Evolutionary conservation across 1,284 basidiomycete genomes (phyloP).

Genomic region (Ustanciosporium gigantosporum): DNA sequence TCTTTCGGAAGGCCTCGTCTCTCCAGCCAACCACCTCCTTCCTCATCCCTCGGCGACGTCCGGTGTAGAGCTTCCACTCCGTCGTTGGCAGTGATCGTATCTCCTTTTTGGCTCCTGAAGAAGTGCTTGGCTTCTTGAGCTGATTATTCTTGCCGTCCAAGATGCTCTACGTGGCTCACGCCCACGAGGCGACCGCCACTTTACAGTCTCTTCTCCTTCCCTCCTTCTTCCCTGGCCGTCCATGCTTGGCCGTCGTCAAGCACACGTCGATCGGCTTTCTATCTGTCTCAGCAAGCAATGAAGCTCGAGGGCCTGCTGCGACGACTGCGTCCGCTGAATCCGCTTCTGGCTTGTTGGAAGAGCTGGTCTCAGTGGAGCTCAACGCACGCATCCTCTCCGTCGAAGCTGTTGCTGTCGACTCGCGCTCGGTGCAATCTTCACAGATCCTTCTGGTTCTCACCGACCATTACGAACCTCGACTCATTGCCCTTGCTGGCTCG

Average conservation of each 20-base stretch:
- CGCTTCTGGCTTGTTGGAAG: slow-evolving; percentile 9
- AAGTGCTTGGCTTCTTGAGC: too few relatives aligned
- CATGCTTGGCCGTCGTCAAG: slow-evolving; percentile 32
- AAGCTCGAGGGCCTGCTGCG: background rate
- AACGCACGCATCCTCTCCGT: slow-evolving; percentile 32
- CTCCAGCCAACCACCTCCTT: too few relatives aligned
- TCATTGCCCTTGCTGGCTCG: slow-evolving; percentile 22
- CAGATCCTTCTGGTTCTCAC: slow-evolving; percentile 42
- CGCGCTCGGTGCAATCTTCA: background rate
- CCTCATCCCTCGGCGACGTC: too few relatives aligned
- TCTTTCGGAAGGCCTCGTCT: too few relatives aligned
- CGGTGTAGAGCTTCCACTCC: too few relatives aligned
- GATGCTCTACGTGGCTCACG: slow-evolving; percentile 40
- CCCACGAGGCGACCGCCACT: slow-evolving; percentile 31
- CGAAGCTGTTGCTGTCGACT: slow-evolving; percentile 5
- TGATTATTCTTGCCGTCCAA: too few relatives aligned
- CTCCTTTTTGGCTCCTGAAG: too few relatives aligned
- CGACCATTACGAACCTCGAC: slow-evolving; percentile 42
- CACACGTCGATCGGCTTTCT: slow-evolving; percentile 38
- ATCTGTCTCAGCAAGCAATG: slow-evolving; percentile 5
- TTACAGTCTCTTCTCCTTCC: slow-evolving; percentile 23
- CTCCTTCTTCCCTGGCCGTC: slow-evolving; percentile 26
- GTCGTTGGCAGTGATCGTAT: too few relatives aligned
- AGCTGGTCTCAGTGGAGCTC: slow-evolving; percentile 16
- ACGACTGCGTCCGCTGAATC: background rate